Evolutionary conservation across 768 basidiomycete genomes (phyloP).

Genomic region (Suillus decipiens): DNA sequence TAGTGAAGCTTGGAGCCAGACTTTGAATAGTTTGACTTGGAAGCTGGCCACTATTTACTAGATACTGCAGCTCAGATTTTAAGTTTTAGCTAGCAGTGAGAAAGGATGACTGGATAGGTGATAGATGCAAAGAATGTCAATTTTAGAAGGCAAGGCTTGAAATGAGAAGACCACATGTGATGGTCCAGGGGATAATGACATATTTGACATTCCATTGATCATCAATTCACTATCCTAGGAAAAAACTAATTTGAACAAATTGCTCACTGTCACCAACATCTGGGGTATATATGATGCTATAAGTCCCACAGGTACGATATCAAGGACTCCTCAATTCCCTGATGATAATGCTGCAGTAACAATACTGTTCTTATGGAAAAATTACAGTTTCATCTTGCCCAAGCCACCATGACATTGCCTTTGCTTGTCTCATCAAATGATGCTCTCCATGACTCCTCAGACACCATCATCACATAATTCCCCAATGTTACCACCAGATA

Average conservation of each 20-base stretch:
- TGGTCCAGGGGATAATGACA: conserved; percentile 31
- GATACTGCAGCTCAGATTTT: neutral
- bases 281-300: no score
- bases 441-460: neutral
- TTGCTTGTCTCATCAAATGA: neutral
- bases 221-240: neutral
- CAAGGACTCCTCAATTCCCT: no score
- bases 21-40: conserved; percentile 14
- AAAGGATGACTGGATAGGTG: conserved; percentile 6
- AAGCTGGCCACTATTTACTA: conserved; percentile 13
- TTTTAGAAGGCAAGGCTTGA: conserved; percentile 15
- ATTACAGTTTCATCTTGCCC: neutral
- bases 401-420: neutral
- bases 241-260: neutral
- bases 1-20: conserved; percentile 6
- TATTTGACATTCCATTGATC: conserved; percentile 12
- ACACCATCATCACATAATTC: neutral
- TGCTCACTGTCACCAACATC: conserved; percentile 1
- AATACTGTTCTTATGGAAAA: neutral
- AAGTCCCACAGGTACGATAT: no score
- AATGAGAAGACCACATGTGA: conserved; percentile 20
- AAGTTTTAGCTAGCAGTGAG: conserved; percentile 1
- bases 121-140: conserved; percentile 18
- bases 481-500: neutral
- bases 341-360: neutral